A percentile compares a stretch with the other conserved stretches of the same genome.
phyloP scores from a whole-genome alignment of 2,329 filamentous ascomycete genomes.

The Penicillium sumatraense region DNA sequence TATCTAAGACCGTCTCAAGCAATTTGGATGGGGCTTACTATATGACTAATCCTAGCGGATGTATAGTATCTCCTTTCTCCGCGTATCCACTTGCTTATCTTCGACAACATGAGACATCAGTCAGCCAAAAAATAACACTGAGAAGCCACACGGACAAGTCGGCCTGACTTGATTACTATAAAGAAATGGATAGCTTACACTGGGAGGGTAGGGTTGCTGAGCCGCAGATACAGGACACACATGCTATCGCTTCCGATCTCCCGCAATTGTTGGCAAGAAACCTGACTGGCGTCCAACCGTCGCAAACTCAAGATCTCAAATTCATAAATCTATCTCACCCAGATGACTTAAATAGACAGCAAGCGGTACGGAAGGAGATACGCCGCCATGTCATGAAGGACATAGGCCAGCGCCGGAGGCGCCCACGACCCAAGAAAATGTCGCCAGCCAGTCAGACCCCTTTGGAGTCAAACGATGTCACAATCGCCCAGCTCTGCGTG shows the following conservation, averaged over 20 bases:
- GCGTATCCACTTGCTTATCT: not conserved
- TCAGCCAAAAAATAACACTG: not conserved
- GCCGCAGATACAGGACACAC: not conserved
- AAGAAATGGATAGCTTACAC: too few relatives aligned
- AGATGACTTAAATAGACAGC: constrained; percentile 2
- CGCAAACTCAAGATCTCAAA: not conserved
- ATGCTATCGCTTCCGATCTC: not conserved
- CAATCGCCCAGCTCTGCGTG: too few relatives aligned
- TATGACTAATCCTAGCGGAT: not conserved
- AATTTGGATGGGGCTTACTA: not conserved
- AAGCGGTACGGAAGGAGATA: constrained; percentile 7
- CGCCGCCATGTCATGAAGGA: constrained; percentile 7
- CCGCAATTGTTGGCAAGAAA: not conserved
- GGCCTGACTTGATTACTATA: too few relatives aligned
- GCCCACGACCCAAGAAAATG: not conserved
- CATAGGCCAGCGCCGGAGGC: constrained; percentile 1
- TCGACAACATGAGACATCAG: not conserved
- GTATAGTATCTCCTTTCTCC: not conserved
- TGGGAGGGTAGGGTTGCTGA: too few relatives aligned
- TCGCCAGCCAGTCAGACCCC: not conserved
- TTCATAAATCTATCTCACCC: constrained; percentile 4
- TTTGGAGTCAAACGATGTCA: not conserved
- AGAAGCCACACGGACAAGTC: too few relatives aligned
- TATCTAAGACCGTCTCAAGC: not conserved
- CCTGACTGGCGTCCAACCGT: not conserved